A percentile compares a stretch with the other conserved stretches of the same genome.
These are phyloP conservation scores for Microthlaspi erraticum DNA, from an alignment of 345 rosid genomes.

Conservation along the genomic window DNA sequence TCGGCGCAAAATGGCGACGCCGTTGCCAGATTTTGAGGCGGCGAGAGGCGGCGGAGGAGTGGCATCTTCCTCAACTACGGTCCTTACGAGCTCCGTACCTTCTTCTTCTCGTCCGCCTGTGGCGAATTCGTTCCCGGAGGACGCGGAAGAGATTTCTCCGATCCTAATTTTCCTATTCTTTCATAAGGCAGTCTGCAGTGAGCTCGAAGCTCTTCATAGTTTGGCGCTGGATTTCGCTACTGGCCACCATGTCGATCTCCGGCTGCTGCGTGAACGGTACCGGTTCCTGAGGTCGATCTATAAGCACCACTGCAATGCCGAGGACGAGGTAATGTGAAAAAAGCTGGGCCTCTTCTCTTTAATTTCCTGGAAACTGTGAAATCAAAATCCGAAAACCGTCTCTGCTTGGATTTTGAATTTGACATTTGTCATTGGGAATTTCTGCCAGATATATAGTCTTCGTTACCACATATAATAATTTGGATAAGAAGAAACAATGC, in stretches of 20 bases:
- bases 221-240: slow-evolving; percentile 74
- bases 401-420: slow-evolving; percentile 14
- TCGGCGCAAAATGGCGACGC: slow-evolving; percentile 69
- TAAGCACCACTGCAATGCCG: slow-evolving; percentile 82
- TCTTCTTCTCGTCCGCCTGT: slow-evolving; percentile 39
- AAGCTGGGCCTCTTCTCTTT: slow-evolving; percentile 3
- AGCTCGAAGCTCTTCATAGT: slow-evolving; percentile 83
- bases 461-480: not conserved
- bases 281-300: slow-evolving; percentile 74
- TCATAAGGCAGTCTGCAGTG: slow-evolving; percentile 81
- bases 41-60: slow-evolving; percentile 43
- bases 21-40: slow-evolving; percentile 69
- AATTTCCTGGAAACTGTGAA: slow-evolving; percentile 14
- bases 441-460: not conserved
- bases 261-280: slow-evolving; percentile 62
- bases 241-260: slow-evolving; percentile 61
- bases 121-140: slow-evolving; percentile 44
- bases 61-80: slow-evolving; percentile 43
- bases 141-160: slow-evolving; percentile 64
- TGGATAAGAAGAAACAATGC: slow-evolving; percentile 3
- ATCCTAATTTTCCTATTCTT: slow-evolving; percentile 76
- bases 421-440: not conserved
- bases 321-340: slow-evolving; percentile 70
- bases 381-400: not conserved
- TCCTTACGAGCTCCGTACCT: slow-evolving; percentile 43